Percentiles rank a stretch among this genome's conserved stretches.
phyloP scores from a whole-genome alignment of 768 basidiomycete genomes.

The Suillus fuscotomentosus region DNA sequence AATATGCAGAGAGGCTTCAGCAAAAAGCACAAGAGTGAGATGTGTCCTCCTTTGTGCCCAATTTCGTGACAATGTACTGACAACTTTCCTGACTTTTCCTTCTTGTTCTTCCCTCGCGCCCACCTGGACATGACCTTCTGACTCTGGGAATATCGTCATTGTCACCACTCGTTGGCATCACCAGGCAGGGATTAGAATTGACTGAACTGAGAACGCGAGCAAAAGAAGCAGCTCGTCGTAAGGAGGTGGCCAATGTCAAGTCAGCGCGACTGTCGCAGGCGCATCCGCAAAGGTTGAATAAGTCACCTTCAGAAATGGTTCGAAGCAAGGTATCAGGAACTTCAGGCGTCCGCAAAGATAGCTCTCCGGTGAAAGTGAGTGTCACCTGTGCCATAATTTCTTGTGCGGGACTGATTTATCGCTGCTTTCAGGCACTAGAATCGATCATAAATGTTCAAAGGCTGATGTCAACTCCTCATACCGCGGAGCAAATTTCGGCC shows the following conservation, averaged over 20 bases:
- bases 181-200: constrained; percentile 45
- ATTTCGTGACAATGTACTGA: constrained; percentile 15
- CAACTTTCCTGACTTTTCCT: constrained; percentile 17
- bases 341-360: constrained; percentile 49
- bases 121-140: constrained; percentile 7
- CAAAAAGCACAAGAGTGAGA: constrained; percentile 65
- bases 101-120: constrained; percentile 7
- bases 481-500: constrained; percentile 68
- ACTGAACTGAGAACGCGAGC: constrained; percentile 32
- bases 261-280: constrained; percentile 15
- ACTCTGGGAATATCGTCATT: constrained; percentile 4
- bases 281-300: constrained; percentile 6
- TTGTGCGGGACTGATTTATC: not conserved
- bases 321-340: constrained; percentile 6
- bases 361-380: constrained; percentile 64
- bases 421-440: constrained; percentile 62
- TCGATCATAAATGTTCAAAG: constrained; percentile 77
- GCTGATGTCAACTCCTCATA: constrained; percentile 65
- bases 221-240: constrained; percentile 31
- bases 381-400: not conserved
- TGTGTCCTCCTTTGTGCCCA: constrained; percentile 9
- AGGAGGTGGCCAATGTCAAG: constrained; percentile 22
- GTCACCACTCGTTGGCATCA: not conserved
- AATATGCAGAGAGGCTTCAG: constrained; percentile 71
- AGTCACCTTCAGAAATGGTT: constrained; percentile 8